Evolutionary conservation across 228 moss, liverwort and hornwort species (phyloP), one percentile per base, ranked within the genome.

Genomic region (Sphagnum fallax): DNA sequence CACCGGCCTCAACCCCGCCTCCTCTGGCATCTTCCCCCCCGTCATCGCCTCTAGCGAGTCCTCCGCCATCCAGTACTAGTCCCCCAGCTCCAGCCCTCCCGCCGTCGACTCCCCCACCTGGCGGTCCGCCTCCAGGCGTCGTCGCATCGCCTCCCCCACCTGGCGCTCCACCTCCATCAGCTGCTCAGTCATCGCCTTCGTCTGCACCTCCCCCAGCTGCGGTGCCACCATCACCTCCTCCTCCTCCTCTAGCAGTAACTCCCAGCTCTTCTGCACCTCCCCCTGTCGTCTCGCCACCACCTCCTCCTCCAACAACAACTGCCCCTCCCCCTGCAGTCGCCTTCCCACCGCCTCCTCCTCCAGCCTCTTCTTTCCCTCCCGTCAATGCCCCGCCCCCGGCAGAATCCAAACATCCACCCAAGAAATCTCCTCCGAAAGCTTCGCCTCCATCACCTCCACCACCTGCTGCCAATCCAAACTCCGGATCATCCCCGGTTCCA

Each of bases 151-250:
- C 32, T 32, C 32, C 32, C 32, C 32, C 32, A 32, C 60, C 1
- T 6, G 48, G 0, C 7, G 62, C 68, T 4, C 67, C 68, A 64
- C 72, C 68, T 71, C 18, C 73, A 68, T 58, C 14, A 1, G 59
- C 61, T 47, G n/a, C 15, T 66, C 32, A 47, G 11, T 53, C 72
- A 6, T 62, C 75, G 12, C 72, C 58, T 5, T 11, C 67, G n/a
- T 69, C 79, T 12, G 66, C 76, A 8, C 70, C 65, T 65, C 75
- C 50, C 60, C 70, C 71, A 0, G 65, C 70, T 9, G 16, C 67
- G 63, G 63, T 66, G 5, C 71, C 67, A 10, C 48, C 58, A 5
- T 51, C 70, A 1, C 65, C 63, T 52, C 71, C 63, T 0, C 32
- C 32, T 32, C 32, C 32, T 3, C 32, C 80, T 6, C 60, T 66